Evolutionary conservation across 345 rosid species (phyloP), one percentile per base, ranked within the genome.

Genomic region (Euphorbia pulcherrima): DNA sequence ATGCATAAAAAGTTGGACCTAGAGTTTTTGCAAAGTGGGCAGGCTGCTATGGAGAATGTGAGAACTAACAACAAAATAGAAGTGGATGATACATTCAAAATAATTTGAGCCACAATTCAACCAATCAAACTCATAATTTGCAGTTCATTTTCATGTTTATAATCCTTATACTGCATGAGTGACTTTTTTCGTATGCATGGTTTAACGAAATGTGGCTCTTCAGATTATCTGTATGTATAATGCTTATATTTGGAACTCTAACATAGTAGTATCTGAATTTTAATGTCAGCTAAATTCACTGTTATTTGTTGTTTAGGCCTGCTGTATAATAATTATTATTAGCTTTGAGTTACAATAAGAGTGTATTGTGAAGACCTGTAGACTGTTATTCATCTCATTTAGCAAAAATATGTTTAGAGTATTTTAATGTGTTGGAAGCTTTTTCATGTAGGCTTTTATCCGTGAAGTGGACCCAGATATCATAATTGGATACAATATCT

Each of bases 401-500:
- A 62, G 26, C 17, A 35, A 46, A 68, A 57, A 47, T 6, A 21
- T 65, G n/a, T 41, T 28, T 51, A 35, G 6, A 37, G 28, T 24
- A 6, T 20, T 3, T 30, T 24, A 48, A 48, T 60, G 63, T 57
- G 60, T 47, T 30, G 51, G 41, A 59, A 46, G 62, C 66, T 69
- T 76, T 79, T 83, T 10, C 68, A 68, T 81, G 80, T 91, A 93
- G 97, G 91, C 89, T 69, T 82, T 90, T 68, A 81, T 93, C 60
- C 83, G 86, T 70, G 92, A 86, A 76, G 96, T 88, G 67, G 98
- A 93, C 78, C 98, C 98, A 62, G 98, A 93, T 82, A 81, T 93
- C 75, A 86, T 93, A 67, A 93, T 93, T 79, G 98, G 98, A 57
- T 93, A 90, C 72, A 93, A 93, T 75, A 93, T 93, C 73, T 93